Evolutionary conservation across 148 eudicot genomes (phyloP).

Genomic region (Mesembryanthemum crystallinum): DNA sequence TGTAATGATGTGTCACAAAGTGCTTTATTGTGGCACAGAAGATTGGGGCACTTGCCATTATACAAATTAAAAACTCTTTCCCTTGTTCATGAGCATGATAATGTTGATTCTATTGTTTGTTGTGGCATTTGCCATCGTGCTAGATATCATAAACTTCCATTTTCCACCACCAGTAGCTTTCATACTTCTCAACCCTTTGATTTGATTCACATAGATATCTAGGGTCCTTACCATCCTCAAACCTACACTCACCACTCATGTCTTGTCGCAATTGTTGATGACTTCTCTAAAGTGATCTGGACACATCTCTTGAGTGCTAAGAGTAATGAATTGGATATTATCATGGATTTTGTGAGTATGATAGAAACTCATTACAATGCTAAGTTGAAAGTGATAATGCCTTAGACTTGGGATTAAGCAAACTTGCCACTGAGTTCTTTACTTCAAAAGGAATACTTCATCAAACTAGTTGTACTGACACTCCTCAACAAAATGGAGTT

Average conservation of each 20-base stretch:
- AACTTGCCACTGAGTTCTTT: not conserved
- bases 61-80: not conserved
- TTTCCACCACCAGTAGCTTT: not conserved
- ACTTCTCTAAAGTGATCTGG: too few species aligned
- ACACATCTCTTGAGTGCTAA: too few species aligned
- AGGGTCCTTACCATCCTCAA: not conserved
- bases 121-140: not conserved
- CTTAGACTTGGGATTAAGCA: not conserved
- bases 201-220: not conserved
- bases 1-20: not conserved
- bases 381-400: not conserved
- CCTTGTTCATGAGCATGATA: not conserved
- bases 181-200: not conserved
- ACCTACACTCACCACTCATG: not conserved
- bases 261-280: not conserved
- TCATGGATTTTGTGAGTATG: not conserved
- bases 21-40: not conserved
- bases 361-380: not conserved
- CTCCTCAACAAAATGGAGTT: conserved; percentile 6
- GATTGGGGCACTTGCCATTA: not conserved
- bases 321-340: not conserved
- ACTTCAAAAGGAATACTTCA: not conserved
- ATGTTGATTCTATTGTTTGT: not conserved
- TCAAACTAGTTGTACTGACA: not conserved
- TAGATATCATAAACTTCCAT: not conserved